Evolutionary conservation across 176 grass and related monocot species (phyloP).

Genomic region (Lolium rigidum): DNA sequence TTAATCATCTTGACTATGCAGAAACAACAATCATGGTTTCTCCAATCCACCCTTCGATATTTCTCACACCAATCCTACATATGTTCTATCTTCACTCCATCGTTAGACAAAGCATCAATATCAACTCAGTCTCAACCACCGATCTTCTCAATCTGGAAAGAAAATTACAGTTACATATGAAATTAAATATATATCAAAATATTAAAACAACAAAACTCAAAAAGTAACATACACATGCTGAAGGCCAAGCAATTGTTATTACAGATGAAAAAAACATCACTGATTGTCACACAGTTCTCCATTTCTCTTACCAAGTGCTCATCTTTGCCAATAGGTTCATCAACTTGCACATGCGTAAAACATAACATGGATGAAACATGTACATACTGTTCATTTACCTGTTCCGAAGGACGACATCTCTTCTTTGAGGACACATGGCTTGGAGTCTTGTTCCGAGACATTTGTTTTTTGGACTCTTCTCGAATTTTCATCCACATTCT

Average conservation of each 20-base stretch:
- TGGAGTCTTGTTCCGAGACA: no score
- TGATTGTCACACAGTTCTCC: not conserved
- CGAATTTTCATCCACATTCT: not conserved
- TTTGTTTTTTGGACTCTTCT: not conserved
- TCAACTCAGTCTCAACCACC: not conserved
- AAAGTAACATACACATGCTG: not conserved
- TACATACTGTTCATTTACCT: not conserved
- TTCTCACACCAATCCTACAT: no score
- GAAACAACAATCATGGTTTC: no score
- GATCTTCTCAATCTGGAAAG: not conserved
- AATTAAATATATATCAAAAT: not conserved
- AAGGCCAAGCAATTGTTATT: not conserved
- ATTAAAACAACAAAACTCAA: not conserved
- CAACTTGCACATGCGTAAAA: not conserved
- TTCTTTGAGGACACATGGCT: not conserved
- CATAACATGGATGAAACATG: not conserved
- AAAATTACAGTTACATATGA: not conserved
- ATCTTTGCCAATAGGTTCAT: no score
- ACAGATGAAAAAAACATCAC: not conserved
- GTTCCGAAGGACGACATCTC: not conserved
- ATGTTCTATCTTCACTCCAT: no score
- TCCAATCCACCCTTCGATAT: no score
- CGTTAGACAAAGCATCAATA: not conserved
- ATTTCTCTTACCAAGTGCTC: not conserved
- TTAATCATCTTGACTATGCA: no score